Percentiles rank a stretch among this genome's conserved stretches.
These are phyloP conservation scores for Pseudogymnoascus sp. DNA, from an alignment of 2,329 filamentous ascomycete genomes.

Conservation along the genomic window DNA sequence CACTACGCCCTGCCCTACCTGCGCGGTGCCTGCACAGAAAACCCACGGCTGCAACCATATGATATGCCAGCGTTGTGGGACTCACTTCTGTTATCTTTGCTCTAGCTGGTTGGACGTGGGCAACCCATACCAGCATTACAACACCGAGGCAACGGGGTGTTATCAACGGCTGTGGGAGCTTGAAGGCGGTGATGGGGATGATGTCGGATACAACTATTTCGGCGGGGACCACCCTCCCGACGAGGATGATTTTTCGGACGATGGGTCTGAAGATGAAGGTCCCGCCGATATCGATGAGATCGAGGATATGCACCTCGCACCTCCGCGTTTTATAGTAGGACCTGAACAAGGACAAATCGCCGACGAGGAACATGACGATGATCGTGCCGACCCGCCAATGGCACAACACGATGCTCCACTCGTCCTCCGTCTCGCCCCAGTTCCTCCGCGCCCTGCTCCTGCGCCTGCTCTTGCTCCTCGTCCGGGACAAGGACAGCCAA, in stretches of 20 bases:
- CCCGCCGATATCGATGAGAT: neutral
- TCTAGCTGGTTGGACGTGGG: slow-evolving; percentile 72
- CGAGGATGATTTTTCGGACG: neutral
- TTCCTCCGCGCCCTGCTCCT: slow-evolving; percentile 18
- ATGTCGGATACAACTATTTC: slow-evolving; percentile 24
- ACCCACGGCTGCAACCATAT: slow-evolving; percentile 95
- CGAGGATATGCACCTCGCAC: neutral
- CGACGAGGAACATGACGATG: neutral
- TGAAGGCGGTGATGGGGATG: slow-evolving; percentile 65
- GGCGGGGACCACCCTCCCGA: slow-evolving; percentile 14
- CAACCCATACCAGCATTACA: slow-evolving; percentile 88
- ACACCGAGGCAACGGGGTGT: slow-evolving; percentile 61
- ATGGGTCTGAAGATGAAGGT: slow-evolving; percentile 11
- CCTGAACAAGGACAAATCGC: slow-evolving; percentile 10
- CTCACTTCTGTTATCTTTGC: slow-evolving; percentile 94
- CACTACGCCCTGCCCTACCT: slow-evolving; percentile 85
- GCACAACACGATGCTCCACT: slow-evolving; percentile 26
- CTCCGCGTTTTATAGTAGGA: neutral
- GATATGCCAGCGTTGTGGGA: slow-evolving; percentile 81
- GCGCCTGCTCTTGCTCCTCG: slow-evolving; percentile 15
- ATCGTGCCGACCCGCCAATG: slow-evolving; percentile 2
- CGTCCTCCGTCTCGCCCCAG: slow-evolving; percentile 27
- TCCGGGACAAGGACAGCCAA: neutral
- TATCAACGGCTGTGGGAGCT: slow-evolving; percentile 87
- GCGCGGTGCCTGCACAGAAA: slow-evolving; percentile 78